Base-by-base conservation (phyloP, 2,329 filamentous ascomycete genomes). In the Tolypocladium sp. region DNA sequence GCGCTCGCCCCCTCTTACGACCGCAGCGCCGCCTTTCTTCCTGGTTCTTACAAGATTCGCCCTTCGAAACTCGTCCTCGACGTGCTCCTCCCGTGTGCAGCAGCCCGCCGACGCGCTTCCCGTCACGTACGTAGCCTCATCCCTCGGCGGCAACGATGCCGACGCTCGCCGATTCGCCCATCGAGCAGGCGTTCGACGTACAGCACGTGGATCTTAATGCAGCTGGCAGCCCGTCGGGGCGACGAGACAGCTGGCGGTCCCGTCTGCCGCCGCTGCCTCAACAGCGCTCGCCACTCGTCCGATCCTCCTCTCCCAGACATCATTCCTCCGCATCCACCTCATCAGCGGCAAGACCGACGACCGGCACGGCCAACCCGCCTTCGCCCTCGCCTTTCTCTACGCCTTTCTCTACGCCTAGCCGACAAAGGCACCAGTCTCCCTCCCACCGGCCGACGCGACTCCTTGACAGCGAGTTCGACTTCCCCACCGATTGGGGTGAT, bases 401-500 rank as follows among this genome's bases (percentile, higher is more conserved):
- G 17, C 1, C 25, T 9, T 41, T 56, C 54, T 56, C 54, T 9
- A 53, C 49, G 33, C 30, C 49, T 7, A 5, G 5, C 15, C 35
- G 37, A 30, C 53, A 40, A 10, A 30, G n/a, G 53, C 35, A 27
- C 13, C 53, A 10, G 22, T 55, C 38, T 27, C 53, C 53, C 12
- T 41, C 53, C 2, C 35, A 12, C n/a, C 22, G 7, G 38, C 53
- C 22, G 49, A 35, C 30, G 30, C 20, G 49, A 15, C 20, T n/a
- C 2, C 33, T 40, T 20, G 41, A 33, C 20, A 17, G 7, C 59
- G 49, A 53, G 57, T 22, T 59, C 49, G 30, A 56, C 53, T n/a
- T 51, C 22, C 42, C 58, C 12, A 20, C 41, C 22, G 40, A 58
- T 38, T 62, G 63, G 61, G 58, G 56, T 15, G 30, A 60, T 25